phyloP scores from a whole-genome alignment of 768 basidiomycete genomes.

The Russula foetens region DNA sequence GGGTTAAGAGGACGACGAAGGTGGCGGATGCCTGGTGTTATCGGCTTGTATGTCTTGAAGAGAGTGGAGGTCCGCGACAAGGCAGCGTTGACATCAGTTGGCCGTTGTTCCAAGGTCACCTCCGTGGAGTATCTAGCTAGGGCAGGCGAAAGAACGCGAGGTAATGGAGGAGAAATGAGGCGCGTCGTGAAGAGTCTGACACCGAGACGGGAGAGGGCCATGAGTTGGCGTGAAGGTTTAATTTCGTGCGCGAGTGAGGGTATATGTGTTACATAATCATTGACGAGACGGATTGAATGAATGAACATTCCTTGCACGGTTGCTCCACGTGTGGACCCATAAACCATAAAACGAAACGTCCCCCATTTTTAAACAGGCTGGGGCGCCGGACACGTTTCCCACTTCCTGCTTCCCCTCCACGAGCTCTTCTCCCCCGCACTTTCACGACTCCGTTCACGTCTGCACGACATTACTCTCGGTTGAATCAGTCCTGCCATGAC shows the following conservation, averaged over 20 bases:
- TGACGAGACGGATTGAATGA: too few relatives aligned
- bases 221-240: not conserved
- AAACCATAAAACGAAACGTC: too few relatives aligned
- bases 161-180: not conserved
- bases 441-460: conserved; percentile 1
- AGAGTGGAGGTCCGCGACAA: conserved; percentile 46
- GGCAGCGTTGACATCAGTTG: conserved; percentile 32
- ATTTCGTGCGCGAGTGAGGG: too few relatives aligned
- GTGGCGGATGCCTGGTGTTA: conserved; percentile 82
- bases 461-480: not conserved
- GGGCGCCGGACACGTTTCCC: conserved; percentile 1
- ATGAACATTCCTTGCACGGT: too few relatives aligned
- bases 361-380: not conserved
- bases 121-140: conserved; percentile 33
- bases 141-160: not conserved
- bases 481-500: conserved; percentile 9
- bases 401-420: not conserved
- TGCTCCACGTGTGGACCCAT: not conserved
- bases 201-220: conserved; percentile 15
- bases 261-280: not conserved
- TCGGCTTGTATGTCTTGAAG: conserved; percentile 87
- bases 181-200: conserved; percentile 8
- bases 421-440: not conserved
- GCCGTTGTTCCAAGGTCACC: conserved; percentile 24
- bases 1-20: conserved; percentile 72